Evolutionary conservation across 208 protist genomes (phyloP), one percentile per base, ranked within the genome.

Genomic region (Trypanosoma cruzi): DNA sequence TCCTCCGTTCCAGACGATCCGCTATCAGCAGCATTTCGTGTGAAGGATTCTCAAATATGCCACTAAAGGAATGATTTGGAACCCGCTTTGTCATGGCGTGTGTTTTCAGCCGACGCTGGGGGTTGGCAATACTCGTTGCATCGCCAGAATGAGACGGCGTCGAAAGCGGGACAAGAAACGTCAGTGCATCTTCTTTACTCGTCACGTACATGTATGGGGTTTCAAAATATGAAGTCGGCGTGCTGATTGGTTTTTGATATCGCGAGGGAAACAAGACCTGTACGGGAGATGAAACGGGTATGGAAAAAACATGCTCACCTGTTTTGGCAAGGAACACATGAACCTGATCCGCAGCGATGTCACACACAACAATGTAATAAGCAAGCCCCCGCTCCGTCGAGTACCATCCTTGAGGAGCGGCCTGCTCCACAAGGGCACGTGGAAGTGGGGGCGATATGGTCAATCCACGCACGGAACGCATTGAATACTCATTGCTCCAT

Each of bases 131-230:
- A 28, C 10, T 29, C 26, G 1, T 2, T 14, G 24, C 50, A 22
- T 32, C 18, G 40, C 13, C 52, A 14, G 18, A 16, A 32, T 56
- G 65, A 29, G 78, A 48, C n/a, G 54, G 53, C 0, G 40, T 53
- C 16, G 80, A 59, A 62, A 96, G 89, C 58, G 79, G 90, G 22
- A 94, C 80, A 61, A 94, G 73, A 67, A 92, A 94, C 26, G 78
- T 75, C 71, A 93, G 86, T 28, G 84, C 88, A 52, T 94, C 86
- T n/a, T 96, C 88, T 64, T 92, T 92, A 72, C 86, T 94, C 29
- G 90, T 92, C n/a, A 94, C 86, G 81, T 93, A 96, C 24, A 96
- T 73, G 77, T 90, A 87, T 29, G 88, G 88, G 48, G 68, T 55
- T 20, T 89, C 80, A 66, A 86, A 88, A 61, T 80, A 75, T 18